Percentiles rank a stretch among this genome's conserved stretches.
Evolutionary conservation across 345 rosid genomes (phyloP).

Genomic region (Boechera retrofracta): DNA sequence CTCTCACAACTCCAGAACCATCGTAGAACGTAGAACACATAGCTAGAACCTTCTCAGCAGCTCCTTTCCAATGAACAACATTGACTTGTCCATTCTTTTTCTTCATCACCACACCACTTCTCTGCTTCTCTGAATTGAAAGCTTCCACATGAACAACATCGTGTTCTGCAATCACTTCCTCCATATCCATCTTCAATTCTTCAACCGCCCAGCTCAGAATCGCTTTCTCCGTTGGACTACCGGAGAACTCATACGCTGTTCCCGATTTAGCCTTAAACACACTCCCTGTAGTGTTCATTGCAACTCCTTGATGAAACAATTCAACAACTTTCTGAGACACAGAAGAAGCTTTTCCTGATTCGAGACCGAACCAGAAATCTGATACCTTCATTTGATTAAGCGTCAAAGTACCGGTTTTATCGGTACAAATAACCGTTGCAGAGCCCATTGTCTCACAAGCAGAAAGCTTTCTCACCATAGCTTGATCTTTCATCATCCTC

Average conservation of each 20-base stretch:
- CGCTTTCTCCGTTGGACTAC: constrained; percentile 79
- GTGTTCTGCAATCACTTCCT: constrained; percentile 43
- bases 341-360: constrained; percentile 34
- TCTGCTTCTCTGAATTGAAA: constrained; percentile 71
- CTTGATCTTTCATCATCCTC: constrained; percentile 80
- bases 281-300: constrained; percentile 70
- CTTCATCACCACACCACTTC: constrained; percentile 61
- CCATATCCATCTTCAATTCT: constrained; percentile 52
- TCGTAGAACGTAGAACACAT: constrained; percentile 67
- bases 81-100: constrained; percentile 36
- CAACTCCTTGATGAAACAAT: constrained; percentile 60
- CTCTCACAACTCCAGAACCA: constrained; percentile 50
- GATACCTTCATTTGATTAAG: constrained; percentile 70
- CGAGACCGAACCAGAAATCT: constrained; percentile 65
- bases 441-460: constrained; percentile 96
- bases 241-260: constrained; percentile 55
- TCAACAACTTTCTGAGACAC: constrained; percentile 49
- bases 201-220: constrained; percentile 72
- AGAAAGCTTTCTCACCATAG: constrained; percentile 80
- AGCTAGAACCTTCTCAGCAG: constrained; percentile 74
- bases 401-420: constrained; percentile 88
- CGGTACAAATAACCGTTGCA: constrained; percentile 72
- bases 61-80: constrained; percentile 83
- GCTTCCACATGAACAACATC: constrained; percentile 63
- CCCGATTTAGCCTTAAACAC: constrained; percentile 46